Conservation (phyloP, 441 rosid species). For the Populus hybrid region DNA sequence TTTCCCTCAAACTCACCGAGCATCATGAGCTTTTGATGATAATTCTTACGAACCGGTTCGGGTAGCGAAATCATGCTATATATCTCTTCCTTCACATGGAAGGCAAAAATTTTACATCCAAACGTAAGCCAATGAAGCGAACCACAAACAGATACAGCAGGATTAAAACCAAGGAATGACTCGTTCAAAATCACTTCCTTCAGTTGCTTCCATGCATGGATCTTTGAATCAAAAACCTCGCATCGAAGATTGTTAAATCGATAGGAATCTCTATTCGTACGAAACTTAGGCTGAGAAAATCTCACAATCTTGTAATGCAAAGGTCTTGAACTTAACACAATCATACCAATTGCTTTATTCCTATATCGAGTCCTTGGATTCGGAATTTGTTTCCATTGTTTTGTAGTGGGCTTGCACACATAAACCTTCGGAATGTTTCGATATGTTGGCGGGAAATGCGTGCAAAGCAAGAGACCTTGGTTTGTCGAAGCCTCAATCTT, state of each 20-base stretch:
- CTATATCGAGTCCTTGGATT: neutral
- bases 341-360: neutral
- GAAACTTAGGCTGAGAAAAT: neutral
- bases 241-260: neutral
- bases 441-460: neutral
- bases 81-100: no score
- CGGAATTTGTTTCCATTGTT: neutral
- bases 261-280: neutral
- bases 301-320: neutral
- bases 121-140: neutral
- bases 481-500: no score
- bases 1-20: neutral
- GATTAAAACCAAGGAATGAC: neutral
- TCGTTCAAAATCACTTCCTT: neutral
- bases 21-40: no score
- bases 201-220: neutral
- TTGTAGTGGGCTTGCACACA: neutral
- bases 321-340: neutral
- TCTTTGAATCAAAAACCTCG: neutral
- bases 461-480: neutral
- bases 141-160: neutral
- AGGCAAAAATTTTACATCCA: no score
- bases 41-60: no score
- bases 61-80: no score
- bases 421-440: neutral